Base-by-base conservation (phyloP, 2,329 filamentous ascomycete species). In the Alternaria incomplexa region DNA sequence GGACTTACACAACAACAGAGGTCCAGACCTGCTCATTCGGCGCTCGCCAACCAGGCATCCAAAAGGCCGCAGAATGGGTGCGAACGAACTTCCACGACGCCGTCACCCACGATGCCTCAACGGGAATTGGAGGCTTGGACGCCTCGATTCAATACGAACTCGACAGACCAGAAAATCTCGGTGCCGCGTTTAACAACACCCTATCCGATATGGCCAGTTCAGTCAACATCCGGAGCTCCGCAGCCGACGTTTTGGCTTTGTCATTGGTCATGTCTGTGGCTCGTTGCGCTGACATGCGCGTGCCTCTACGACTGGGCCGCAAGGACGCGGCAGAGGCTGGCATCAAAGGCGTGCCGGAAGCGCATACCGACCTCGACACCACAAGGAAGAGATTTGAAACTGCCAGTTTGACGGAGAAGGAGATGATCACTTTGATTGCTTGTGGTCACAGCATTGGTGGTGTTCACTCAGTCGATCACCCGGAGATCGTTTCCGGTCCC, bases 401-500 rank as follows among this genome's bases (percentile, higher is more conserved):
- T 46, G 73, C 76, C 30, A 75, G 77, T 4, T 71, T 80, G 43
- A 73, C 64, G 17, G 66, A 68, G 26, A 63, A 62, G 44, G 69
- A 73, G 13, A 72, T 71, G 68, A 72, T 73, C 40, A 68, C 67
- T 15, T 55, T 80, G 28, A 70, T 74, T 23, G 77, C 78, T 9
- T 80, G 77, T 57, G 78, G 78, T 3, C 78, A 80, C 58, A 74
- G 71, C 2, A 66, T 80, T 30, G 78, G 78, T 17, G 72, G 76
- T n/a, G 76, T 80, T 9, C 77, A 80, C 55, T 66, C 68, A 26
- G 68, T 62, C 28, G 73, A 72, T 20, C 74, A 70, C 54, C 77
- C 77, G 12, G 68, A 76, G 30, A 76, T 80, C 48, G 75, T 78
- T 4, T 64, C 70, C 20, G 65, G 66, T 47, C 63, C 58, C 22